These are phyloP conservation scores for Aspergillus ochraceus DNA, from an alignment of 2,329 filamentous ascomycete species.

Conservation along the genomic window DNA sequence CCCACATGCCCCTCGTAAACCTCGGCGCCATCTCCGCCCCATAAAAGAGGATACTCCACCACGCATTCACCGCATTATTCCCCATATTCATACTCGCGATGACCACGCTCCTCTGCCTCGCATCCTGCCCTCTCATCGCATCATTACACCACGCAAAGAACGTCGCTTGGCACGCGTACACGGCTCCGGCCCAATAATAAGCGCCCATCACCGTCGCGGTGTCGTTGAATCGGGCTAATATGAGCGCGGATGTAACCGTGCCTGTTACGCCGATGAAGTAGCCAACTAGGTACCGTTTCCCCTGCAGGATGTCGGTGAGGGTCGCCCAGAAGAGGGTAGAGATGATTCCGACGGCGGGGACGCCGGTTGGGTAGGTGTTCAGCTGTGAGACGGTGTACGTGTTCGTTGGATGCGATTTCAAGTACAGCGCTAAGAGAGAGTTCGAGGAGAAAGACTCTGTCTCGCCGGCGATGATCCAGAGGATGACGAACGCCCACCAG, in stretches of 20 bases:
- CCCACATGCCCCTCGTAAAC: slow-evolving; percentile 55
- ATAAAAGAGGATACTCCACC: slow-evolving; percentile 74
- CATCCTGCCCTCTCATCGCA: slow-evolving; percentile 63
- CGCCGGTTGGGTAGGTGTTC: slow-evolving; percentile 56
- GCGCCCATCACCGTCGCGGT: slow-evolving; percentile 61
- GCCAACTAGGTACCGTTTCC: slow-evolving; percentile 64
- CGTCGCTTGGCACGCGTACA: slow-evolving; percentile 72
- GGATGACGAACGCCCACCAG: slow-evolving; percentile 38
- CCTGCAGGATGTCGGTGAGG: slow-evolving; percentile 59
- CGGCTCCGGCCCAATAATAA: slow-evolving; percentile 69
- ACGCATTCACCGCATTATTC: slow-evolving; percentile 68
- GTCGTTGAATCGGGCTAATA: slow-evolving; percentile 55
- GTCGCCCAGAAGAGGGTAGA: slow-evolving; percentile 69
- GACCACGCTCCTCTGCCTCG: slow-evolving; percentile 64
- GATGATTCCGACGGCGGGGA: slow-evolving; percentile 53
- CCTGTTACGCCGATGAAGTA: slow-evolving; percentile 68
- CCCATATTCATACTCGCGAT: slow-evolving; percentile 72
- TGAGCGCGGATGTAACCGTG: slow-evolving; percentile 60
- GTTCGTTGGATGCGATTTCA: slow-evolving; percentile 48
- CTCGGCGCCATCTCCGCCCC: slow-evolving; percentile 65
- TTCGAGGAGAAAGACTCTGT: slow-evolving; percentile 71
- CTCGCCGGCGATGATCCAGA: slow-evolving; percentile 65
- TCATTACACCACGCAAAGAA: slow-evolving; percentile 79
- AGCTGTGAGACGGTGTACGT: slow-evolving; percentile 51
- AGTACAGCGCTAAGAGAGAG: slow-evolving; percentile 54